These are phyloP conservation scores for Starmerella bombicola DNA, from an alignment of 805 yeast species.

Conservation along the genomic window DNA sequence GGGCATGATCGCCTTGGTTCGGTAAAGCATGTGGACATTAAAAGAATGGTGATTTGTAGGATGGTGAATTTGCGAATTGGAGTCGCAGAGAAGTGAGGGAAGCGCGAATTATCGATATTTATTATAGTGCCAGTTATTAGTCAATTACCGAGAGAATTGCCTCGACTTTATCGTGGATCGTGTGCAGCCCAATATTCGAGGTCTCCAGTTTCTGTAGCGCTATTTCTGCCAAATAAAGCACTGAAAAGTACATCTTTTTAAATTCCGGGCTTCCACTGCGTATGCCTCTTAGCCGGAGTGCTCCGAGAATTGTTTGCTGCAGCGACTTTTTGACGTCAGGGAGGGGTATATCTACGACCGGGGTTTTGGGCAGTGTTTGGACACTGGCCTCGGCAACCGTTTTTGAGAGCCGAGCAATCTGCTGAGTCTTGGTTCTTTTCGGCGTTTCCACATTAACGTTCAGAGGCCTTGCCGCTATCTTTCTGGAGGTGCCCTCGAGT, in stretches of 20 bases:
- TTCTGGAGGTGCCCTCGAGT: not conserved
- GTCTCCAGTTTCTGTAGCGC: constrained; percentile 23
- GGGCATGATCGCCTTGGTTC: too few relatives aligned
- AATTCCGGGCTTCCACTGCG: constrained; percentile 23
- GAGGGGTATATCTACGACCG: not conserved
- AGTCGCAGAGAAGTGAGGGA: too few relatives aligned
- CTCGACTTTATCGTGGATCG: constrained; percentile 22
- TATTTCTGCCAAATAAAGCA: constrained; percentile 23
- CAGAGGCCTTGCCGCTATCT: not conserved
- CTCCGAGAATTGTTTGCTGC: constrained; percentile 28
- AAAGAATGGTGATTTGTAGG: too few relatives aligned
- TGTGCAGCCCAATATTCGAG: constrained; percentile 6
- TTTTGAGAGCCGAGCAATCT: not conserved
- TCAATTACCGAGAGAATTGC: constrained; percentile 17
- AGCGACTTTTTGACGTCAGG: constrained; percentile 12
- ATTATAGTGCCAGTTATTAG: too few relatives aligned
- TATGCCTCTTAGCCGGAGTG: constrained; percentile 29
- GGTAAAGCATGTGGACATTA: too few relatives aligned
- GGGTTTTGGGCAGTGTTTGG: not conserved
- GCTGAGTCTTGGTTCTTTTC: not conserved
- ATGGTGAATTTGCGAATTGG: too few relatives aligned
- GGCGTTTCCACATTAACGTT: not conserved
- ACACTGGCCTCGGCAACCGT: not conserved
- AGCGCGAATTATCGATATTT: too few relatives aligned
- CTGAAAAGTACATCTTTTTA: constrained; percentile 23